Evolutionary conservation across 805 yeast genomes (phyloP).

Genomic region (Danielozyma ontarioensis): DNA sequence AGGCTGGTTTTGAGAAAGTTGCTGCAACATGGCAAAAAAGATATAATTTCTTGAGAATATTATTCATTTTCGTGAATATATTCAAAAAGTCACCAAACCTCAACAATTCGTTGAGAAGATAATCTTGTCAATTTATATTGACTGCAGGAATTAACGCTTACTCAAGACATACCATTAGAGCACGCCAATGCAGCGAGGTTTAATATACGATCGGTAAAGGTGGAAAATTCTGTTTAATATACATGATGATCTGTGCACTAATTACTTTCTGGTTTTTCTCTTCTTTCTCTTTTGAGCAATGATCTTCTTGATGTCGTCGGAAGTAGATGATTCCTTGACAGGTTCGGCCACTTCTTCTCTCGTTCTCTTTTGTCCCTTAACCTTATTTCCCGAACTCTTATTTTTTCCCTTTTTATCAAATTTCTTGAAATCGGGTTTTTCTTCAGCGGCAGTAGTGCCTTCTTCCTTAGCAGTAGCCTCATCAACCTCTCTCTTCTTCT

Average conservation of each 20-base stretch:
- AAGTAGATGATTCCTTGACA: slow-evolving; percentile 29
- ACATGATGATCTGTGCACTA: slow-evolving; percentile 1
- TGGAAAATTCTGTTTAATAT: too few relatives aligned
- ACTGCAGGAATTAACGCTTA: too few relatives aligned
- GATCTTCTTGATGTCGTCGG: slow-evolving; percentile 54
- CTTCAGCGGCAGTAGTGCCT: slow-evolving; percentile 11
- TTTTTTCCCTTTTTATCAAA: slow-evolving; percentile 19
- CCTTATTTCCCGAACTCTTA: slow-evolving; percentile 29
- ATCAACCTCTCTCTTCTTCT: slow-evolving; percentile 12
- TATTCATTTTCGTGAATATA: too few relatives aligned
- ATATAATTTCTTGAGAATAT: too few relatives aligned
- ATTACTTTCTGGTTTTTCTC: slow-evolving; percentile 43
- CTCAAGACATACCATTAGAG: too few relatives aligned
- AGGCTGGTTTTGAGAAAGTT: too few relatives aligned
- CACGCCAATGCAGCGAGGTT: too few relatives aligned
- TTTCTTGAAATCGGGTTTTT: slow-evolving; percentile 9
- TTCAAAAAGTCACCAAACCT: too few relatives aligned
- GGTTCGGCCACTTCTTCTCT: slow-evolving; percentile 12
- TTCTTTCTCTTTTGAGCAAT: slow-evolving; percentile 68
- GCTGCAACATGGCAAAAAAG: too few relatives aligned
- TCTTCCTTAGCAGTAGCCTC: slow-evolving; percentile 10
- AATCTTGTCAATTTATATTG: too few relatives aligned
- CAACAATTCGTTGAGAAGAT: too few relatives aligned
- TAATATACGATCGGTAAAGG: too few relatives aligned
- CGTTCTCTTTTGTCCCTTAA: slow-evolving; percentile 28